Evolutionary conservation across 2,329 filamentous ascomycete species (phyloP), one percentile per base, ranked within the genome.

Genomic region (Fusarium papillatum): DNA sequence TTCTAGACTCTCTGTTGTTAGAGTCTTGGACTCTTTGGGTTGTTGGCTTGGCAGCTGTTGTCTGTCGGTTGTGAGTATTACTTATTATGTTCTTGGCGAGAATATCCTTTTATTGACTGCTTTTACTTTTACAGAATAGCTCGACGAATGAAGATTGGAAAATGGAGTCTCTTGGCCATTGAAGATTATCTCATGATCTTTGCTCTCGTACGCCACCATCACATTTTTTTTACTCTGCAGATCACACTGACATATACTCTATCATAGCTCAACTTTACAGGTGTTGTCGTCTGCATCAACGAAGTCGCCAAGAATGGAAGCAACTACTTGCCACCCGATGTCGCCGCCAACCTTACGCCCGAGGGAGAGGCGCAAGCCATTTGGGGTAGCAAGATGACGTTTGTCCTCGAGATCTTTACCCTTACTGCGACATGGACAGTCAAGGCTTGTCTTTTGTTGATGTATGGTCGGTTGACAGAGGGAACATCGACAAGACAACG

Each of bases 121-220:
- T 72, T 39, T 72, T 41, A 61, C 48, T 22, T 34, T 31, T 31
- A 14, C 41, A 79, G 77, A 26, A 59, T 79, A 41, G 82, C 84
- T 10, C 78, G 83, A 17, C 80, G 82, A 2, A 77, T 85, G 22
- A 82, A 81, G 62, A 77, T 91, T 36, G 85, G 88, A 19, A 85
- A 87, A 46, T 81, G 86, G 75, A 84, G 81, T 50, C 83, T 83
- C 9, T 85, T 90, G n/a, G 87, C 89, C 76, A 77, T 87, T 31
- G 90, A 92, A 75, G 90, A 92, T 78, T 91, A 87, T 77, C 82
- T 90, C 29, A 92, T 92, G 89, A 50, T 88, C 11, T 83, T 90
- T 66, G 86, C 88, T 10, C 82, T 88, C 24, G 83, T 85, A 72
- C 16, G 72, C 83, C 36, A 11, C 11, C 4, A 9, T 6, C 5